Base-by-base conservation (phyloP, 495 filamentous ascomycete species). In the Diplogelasinospora grovesii region DNA sequence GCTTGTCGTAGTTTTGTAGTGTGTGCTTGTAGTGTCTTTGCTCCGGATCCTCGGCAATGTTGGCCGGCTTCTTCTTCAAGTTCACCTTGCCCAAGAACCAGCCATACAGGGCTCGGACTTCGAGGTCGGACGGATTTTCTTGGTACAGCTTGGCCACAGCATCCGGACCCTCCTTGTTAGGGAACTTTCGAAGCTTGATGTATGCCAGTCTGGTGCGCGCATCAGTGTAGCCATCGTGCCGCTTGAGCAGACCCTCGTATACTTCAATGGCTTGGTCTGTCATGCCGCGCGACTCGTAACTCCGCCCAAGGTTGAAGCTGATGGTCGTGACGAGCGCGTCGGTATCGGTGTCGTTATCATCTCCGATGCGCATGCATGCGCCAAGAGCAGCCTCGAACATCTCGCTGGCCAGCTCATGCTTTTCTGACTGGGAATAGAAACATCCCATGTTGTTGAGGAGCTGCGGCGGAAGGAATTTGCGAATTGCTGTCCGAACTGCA, bases 401-500 rank as follows among this genome's bases (percentile, higher is more conserved):
- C 30, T 86, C 78, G 42, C 83, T 80, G n/a, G 93, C 89, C 33
- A 75, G 66, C 15, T 81, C 76, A 45, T 85, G 81, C 50, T 86
- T 88, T 50, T 93, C 93, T 0, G 75, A 69, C 50, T 93, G 86
- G 49, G 85, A 97, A 46, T 93, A 75, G 66, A 97, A 95, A 58
- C 86, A 92, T 3, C 86, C 92, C 59, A 98, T 93, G 54, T 98
- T 97, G 69, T 95, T 97, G 28, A 96, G 77, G 1, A 98, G 70
- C 59, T 96, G 89, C 2, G 93, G 88, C 4, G 89, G 84, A 0
- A 97, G 67, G 43, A 78, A 66, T 56, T 88, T 80, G 23, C 86
- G 79, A 22, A 92, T 68, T 19, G 65, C 66, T 22, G 69, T 65
- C 38, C 74, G 75, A 19, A 75, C 50, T 20, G 75, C 69, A n/a